phyloP scores from a whole-genome alignment of 192 early-diverging fungal species.

The Lobosporangium transversale region DNA sequence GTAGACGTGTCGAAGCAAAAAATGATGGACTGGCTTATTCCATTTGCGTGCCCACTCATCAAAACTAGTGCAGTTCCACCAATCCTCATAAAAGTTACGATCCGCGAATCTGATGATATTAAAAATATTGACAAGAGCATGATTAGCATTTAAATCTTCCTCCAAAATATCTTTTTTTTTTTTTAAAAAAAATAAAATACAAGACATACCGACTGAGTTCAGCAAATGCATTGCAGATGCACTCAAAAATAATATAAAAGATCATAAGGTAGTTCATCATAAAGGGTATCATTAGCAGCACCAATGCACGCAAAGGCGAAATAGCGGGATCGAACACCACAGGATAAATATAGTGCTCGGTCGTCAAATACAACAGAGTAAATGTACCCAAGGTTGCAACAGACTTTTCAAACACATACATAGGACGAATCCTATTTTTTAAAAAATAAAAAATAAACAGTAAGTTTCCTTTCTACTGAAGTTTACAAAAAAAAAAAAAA shows the following conservation, averaged over 20 bases:
- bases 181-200: too few species aligned
- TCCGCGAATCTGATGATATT: slow-evolving; percentile 78
- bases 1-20: slow-evolving; percentile 91
- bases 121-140: slow-evolving; percentile 2
- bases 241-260: slow-evolving; percentile 97
- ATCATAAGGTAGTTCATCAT: slow-evolving; percentile 91
- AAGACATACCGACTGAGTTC: slow-evolving; percentile 79
- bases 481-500: not conserved
- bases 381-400: slow-evolving; percentile 83
- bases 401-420: slow-evolving; percentile 89
- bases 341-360: slow-evolving; percentile 89
- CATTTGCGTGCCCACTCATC: slow-evolving; percentile 97
- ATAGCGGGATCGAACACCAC: slow-evolving; percentile 72
- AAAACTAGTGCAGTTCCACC: slow-evolving; percentile 92
- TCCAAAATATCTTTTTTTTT: not conserved
- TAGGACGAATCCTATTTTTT: slow-evolving; percentile 74
- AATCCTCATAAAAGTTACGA: slow-evolving; percentile 98
- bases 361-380: slow-evolving; percentile 82
- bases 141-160: not conserved
- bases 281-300: slow-evolving; percentile 87
- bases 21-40: slow-evolving; percentile 97
- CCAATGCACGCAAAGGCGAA: slow-evolving; percentile 63
- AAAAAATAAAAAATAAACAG: not conserved
- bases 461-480: too few species aligned
- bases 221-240: slow-evolving; percentile 95